phyloP scores from a whole-genome alignment of 2,329 filamentous ascomycete species.

The Botrytis paeoniae region DNA sequence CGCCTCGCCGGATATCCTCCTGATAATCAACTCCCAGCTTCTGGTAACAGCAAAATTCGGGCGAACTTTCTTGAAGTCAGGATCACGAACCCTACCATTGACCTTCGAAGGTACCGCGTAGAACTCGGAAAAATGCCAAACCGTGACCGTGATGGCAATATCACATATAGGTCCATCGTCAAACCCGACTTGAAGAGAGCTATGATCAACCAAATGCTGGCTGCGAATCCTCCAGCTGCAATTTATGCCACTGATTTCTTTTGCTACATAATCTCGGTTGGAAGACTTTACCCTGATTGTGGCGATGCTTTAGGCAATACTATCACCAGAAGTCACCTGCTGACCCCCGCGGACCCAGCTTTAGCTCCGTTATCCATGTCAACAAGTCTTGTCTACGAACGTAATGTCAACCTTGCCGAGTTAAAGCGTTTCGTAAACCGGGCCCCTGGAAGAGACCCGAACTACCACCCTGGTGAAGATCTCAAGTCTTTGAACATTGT shows the following conservation, averaged over 20 bases:
- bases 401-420: not conserved
- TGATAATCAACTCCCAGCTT: not conserved
- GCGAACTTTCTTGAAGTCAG: not conserved
- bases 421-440: not conserved
- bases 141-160: too few relatives aligned
- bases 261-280: constrained; percentile 14
- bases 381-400: not conserved
- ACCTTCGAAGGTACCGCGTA: not conserved
- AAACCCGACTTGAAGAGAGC: not conserved
- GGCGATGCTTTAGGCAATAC: not conserved
- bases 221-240: not conserved
- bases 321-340: not conserved
- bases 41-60: not conserved
- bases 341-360: not conserved
- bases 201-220: not conserved
- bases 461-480: not conserved
- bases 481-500: constrained; percentile 23
- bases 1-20: not conserved
- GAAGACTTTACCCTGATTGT: not conserved
- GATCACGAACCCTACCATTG: not conserved
- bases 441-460: too few relatives aligned
- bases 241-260: constrained; percentile 9
- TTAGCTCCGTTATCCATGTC: not conserved
- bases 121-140: not conserved
- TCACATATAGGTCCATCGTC: too few relatives aligned